phyloP scores from a whole-genome alignment of 352 stramenopile species.

The Globisporangium lucens region DNA sequence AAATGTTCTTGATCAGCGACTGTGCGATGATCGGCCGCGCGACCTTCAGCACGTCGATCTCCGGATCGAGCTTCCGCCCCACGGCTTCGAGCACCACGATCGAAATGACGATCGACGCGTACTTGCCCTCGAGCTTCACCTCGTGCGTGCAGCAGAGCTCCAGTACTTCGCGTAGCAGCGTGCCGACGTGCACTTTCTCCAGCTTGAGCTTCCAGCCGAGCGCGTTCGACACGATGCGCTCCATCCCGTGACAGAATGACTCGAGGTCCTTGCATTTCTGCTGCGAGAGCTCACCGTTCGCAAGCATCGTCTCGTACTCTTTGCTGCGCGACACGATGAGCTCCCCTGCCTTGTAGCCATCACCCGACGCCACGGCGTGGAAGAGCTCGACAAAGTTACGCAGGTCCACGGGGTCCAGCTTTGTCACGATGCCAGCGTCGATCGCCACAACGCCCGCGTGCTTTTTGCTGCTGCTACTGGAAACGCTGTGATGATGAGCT shows the following conservation, averaged over 20 bases:
- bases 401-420: slow-evolving; percentile 70
- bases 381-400: slow-evolving; percentile 87
- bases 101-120: slow-evolving; percentile 93
- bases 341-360: slow-evolving; percentile 76
- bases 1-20: slow-evolving; percentile 83
- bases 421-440: slow-evolving; percentile 84
- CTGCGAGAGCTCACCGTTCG: slow-evolving; percentile 26
- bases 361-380: slow-evolving; percentile 70
- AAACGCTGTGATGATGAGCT: neutral
- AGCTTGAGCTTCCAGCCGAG: slow-evolving; percentile 61
- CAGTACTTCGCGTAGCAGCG: slow-evolving; percentile 70
- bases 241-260: slow-evolving; percentile 71
- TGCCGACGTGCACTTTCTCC: slow-evolving; percentile 73
- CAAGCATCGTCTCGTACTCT: slow-evolving; percentile 21
- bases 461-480: neutral
- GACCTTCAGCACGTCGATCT: slow-evolving; percentile 87
- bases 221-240: slow-evolving; percentile 66
- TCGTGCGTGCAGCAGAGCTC: slow-evolving; percentile 91
- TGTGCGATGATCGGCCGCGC: slow-evolving; percentile 92
- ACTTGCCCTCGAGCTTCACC: slow-evolving; percentile 93
- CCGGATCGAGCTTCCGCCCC: slow-evolving; percentile 86
- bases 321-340: slow-evolving; percentile 74
- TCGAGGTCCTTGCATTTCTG: slow-evolving; percentile 70
- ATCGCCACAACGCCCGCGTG: slow-evolving; percentile 64
- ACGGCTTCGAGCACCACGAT: slow-evolving; percentile 94